These are phyloP conservation scores for Cystofilobasidium bisporidii DNA, from an alignment of 768 basidiomycete species.

Conservation along the genomic window DNA sequence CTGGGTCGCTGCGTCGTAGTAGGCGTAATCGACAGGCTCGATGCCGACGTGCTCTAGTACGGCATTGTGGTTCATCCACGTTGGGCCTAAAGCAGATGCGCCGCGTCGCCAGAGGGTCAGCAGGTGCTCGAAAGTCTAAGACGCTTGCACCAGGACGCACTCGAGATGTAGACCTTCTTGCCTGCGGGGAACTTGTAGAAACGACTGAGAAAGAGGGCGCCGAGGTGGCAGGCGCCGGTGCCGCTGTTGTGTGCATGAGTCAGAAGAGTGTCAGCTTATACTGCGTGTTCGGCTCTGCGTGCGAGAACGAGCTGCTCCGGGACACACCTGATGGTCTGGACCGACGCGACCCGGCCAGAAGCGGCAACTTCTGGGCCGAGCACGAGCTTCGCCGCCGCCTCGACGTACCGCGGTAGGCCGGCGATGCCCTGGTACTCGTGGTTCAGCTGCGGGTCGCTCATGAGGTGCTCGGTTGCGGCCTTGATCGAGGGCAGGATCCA, in stretches of 20 bases:
- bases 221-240: slow-evolving; percentile 91
- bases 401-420: slow-evolving; percentile 73
- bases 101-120: not conserved
- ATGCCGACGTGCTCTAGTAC: not conserved
- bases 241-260: slow-evolving; percentile 74
- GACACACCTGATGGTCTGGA: not conserved
- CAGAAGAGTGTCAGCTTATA: slow-evolving; percentile 50
- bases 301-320: slow-evolving; percentile 17
- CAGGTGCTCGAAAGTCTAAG: not conserved
- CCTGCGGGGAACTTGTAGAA: slow-evolving; percentile 53
- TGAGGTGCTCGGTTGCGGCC: slow-evolving; percentile 43
- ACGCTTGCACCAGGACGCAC: not conserved
- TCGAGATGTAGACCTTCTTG: slow-evolving; percentile 6
- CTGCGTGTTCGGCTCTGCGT: slow-evolving; percentile 41
- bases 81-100: too few relatives aligned
- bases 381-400: slow-evolving; percentile 76
- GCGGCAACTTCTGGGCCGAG: slow-evolving; percentile 43
- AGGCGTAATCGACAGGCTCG: slow-evolving; percentile 28
- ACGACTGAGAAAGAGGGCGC: slow-evolving; percentile 77
- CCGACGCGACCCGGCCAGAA: slow-evolving; percentile 46
- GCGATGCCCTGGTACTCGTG: slow-evolving; percentile 96
- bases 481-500: slow-evolving; percentile 81
- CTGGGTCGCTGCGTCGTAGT: slow-evolving; percentile 60
- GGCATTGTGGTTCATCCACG: not conserved
- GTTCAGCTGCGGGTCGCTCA: slow-evolving; percentile 53